Base-by-base conservation (phyloP, 306 rosid species). In the Potentilla sterilis region DNA sequence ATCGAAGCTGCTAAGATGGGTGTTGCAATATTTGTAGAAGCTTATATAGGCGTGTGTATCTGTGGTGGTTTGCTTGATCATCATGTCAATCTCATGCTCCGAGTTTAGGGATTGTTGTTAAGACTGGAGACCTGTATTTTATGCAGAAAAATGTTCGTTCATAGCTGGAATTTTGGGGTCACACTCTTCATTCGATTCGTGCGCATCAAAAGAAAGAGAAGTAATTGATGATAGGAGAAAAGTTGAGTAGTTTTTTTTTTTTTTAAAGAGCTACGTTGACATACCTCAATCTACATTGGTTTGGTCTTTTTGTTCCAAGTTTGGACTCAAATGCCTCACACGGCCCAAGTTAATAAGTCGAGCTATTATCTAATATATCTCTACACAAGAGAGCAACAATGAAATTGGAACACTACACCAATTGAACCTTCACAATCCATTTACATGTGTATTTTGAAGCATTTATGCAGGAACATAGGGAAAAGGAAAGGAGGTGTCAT, bases 81-180 rank as follows among this genome's bases (percentile, higher is more conserved):
- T 64, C 69, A 64, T 19, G 44, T 37, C 43, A 63, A 63, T 15
- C 43, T 37, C 44, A 63, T 63, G 69, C 44, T 63, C 69, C 44
- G 44, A 13, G 16, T 35, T 6, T 64, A 64, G 28, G 24, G 46
- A 15, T 38, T 63, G 18, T 37, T 18, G 21, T 37, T 16, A 18
- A 64, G 46, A 16, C 68, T 1, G 9, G 13, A 35, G 22, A 35
- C 42, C 8, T 63, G 44, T 35, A 63, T 63, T 63, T 35, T 63
- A 63, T 35, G 68, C 42, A 34, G 67, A 62, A 34, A 62, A 62
- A 32, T 32, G 42, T 62, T 34, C 67, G 32, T 62, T 62, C n/a
- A 2, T 62, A 42, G 67, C 68, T 63, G 43, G 68, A 63, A 34
- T 15, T 63, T 35, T 63, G 68, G 68, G 44, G 24, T 63, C 68